A percentile compares a stretch with the other conserved stretches of the same genome.
These are phyloP conservation scores for Rubus idaeus DNA, from an alignment of 306 rosid genomes.

Conservation along the genomic window DNA sequence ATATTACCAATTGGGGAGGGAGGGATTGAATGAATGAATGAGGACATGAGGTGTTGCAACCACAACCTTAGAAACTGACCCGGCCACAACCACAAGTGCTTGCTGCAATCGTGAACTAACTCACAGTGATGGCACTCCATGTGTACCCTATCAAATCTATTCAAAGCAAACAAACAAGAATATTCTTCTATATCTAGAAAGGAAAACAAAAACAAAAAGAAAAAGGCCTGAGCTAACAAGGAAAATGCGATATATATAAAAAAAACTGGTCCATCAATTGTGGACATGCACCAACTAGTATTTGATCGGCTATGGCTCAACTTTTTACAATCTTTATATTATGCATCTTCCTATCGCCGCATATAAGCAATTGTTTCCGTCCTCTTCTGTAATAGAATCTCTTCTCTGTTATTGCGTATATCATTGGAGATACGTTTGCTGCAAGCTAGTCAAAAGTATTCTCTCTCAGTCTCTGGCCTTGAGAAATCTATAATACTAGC, in stretches of 20 bases:
- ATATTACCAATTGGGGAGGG: not conserved
- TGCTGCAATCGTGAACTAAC: not conserved
- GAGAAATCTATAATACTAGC: not conserved
- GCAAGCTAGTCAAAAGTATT: conserved; percentile 33
- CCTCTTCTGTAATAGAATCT: not conserved
- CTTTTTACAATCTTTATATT: conserved; percentile 13
- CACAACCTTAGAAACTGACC: conserved; percentile 40
- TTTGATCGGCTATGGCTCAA: not conserved
- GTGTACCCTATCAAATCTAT: conserved; percentile 23
- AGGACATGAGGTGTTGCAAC: conserved; percentile 35
- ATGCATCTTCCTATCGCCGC: conserved; percentile 51
- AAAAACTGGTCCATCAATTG: conserved; percentile 48
- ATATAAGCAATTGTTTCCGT: not conserved
- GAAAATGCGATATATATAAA: conserved; percentile 20
- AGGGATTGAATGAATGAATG: not conserved
- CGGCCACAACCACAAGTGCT: conserved; percentile 1
- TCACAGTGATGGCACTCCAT: conserved; percentile 32
- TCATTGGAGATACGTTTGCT: not conserved
- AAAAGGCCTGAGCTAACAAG: conserved; percentile 19
- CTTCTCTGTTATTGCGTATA: not conserved
- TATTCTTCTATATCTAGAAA: conserved; percentile 33
- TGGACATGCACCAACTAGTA: conserved; percentile 33
- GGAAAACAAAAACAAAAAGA: conserved; percentile 7
- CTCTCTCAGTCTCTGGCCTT: conserved; percentile 13
- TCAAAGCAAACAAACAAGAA: conserved; percentile 20